Evolutionary conservation across 768 basidiomycete genomes (phyloP).

Genomic region (Amanita pseudoporphyria): DNA sequence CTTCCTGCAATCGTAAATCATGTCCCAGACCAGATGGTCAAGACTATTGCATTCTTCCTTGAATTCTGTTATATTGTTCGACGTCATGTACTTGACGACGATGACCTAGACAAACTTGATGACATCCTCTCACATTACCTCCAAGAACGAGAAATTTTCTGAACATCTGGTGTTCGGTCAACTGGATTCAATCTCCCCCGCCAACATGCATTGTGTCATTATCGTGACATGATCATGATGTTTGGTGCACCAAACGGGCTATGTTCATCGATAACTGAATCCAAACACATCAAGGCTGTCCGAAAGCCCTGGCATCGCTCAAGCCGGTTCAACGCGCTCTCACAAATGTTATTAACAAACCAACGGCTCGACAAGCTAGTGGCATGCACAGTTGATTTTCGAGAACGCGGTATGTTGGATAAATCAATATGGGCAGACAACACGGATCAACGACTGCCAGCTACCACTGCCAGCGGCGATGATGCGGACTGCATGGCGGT

Average conservation of each 20-base stretch:
- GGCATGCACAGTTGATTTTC: constrained; percentile 13
- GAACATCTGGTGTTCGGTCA: too few relatives aligned
- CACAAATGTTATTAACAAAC: constrained; percentile 17
- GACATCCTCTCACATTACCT: too few relatives aligned
- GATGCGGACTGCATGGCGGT: not conserved
- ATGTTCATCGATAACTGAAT: constrained; percentile 15
- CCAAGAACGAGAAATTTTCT: too few relatives aligned
- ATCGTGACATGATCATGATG: constrained; percentile 1
- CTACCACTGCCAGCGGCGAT: not conserved
- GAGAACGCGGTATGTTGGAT: not conserved
- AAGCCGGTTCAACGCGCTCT: constrained; percentile 12
- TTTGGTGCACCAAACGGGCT: constrained; percentile 12
- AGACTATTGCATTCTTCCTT: too few relatives aligned
- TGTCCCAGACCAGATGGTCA: too few relatives aligned
- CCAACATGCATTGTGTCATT: constrained; percentile 9
- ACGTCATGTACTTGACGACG: too few relatives aligned
- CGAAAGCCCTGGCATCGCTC: constrained; percentile 16
- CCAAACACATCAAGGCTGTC: constrained; percentile 15
- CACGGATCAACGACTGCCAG: not conserved
- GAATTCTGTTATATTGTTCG: too few relatives aligned
- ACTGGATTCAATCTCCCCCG: too few relatives aligned
- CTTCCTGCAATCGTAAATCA: too few relatives aligned
- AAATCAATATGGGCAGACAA: too few relatives aligned
- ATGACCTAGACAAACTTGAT: too few relatives aligned
- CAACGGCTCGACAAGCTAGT: too few relatives aligned